Evolutionary conservation across 306 rosid genomes (phyloP).

Genomic region (Inga laurina): DNA sequence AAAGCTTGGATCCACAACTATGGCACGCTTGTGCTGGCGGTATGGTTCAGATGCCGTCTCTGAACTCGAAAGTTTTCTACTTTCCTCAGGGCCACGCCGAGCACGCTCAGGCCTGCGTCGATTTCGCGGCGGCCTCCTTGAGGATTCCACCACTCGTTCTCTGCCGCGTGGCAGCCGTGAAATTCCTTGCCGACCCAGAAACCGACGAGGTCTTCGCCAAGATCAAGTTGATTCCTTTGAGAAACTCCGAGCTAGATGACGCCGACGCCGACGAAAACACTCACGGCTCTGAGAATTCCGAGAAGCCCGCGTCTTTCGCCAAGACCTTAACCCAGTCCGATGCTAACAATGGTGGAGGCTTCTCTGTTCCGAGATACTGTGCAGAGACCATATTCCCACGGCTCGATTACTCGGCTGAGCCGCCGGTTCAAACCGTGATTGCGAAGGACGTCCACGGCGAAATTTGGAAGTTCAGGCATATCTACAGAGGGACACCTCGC

Average conservation of each 20-base stretch:
- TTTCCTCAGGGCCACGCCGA: constrained; percentile 97
- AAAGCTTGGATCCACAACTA: constrained; percentile 80
- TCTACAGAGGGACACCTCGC: constrained; percentile 90
- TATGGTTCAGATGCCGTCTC: constrained; percentile 84
- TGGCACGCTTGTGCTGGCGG: constrained; percentile 98
- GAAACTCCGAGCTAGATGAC: constrained; percentile 38
- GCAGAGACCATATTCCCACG: constrained; percentile 95
- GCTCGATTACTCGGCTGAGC: constrained; percentile 87
- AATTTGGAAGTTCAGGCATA: constrained; percentile 91
- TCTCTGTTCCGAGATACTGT: constrained; percentile 92
- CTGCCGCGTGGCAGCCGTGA: constrained; percentile 60
- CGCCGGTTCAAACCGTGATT: constrained; percentile 92
- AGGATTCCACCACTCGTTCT: constrained; percentile 65
- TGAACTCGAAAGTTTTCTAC: constrained; percentile 80
- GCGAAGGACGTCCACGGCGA: constrained; percentile 93
- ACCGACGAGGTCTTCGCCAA: constrained; percentile 79
- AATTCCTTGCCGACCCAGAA: constrained; percentile 82
- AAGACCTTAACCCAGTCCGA: constrained; percentile 94
- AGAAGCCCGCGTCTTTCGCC: constrained; percentile 85
- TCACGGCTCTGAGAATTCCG: constrained; percentile 45
- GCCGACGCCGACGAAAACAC: constrained; percentile 32
- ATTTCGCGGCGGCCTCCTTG: constrained; percentile 43
- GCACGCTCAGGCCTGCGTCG: constrained; percentile 75
- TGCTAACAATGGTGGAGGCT: constrained; percentile 98
- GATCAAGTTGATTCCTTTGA: constrained; percentile 54